These are phyloP conservation scores for Blakeslea trispora DNA, from an alignment of 371 early-diverging fungal genomes.

Conservation along the genomic window DNA sequence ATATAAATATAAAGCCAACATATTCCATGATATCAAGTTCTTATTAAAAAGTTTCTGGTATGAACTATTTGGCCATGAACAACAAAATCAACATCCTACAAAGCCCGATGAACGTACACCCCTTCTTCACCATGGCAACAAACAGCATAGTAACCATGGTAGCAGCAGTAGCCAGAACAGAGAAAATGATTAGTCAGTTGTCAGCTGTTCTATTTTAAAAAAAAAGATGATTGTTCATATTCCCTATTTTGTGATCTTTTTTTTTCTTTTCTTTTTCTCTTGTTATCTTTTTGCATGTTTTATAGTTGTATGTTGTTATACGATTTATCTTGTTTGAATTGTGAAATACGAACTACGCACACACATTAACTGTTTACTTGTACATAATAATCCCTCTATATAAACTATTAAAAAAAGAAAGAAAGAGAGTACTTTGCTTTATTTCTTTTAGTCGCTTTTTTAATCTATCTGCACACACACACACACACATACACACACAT, in stretches of 20 bases:
- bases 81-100: background rate
- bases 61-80: background rate
- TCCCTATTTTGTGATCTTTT: constrained; percentile 4
- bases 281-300: no score
- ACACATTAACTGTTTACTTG: no score
- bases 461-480: background rate
- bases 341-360: no score
- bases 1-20: constrained; percentile 24
- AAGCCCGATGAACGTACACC: constrained; percentile 5
- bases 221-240: constrained; percentile 3
- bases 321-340: no score
- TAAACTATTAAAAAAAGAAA: no score
- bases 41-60: constrained; percentile 7
- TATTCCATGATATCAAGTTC: constrained; percentile 23
- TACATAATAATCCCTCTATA: no score
- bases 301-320: background rate
- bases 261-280: constrained; percentile 1
- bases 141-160: no score
- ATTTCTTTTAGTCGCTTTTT: background rate
- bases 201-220: background rate
- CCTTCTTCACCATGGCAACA: background rate
- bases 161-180: background rate
- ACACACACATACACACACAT: constrained; percentile 4
- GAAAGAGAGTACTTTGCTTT: no score
- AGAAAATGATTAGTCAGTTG: background rate